These are phyloP conservation scores for Penicillium cosmopolitanum DNA, from an alignment of 495 filamentous ascomycete genomes.

Conservation along the genomic window DNA sequence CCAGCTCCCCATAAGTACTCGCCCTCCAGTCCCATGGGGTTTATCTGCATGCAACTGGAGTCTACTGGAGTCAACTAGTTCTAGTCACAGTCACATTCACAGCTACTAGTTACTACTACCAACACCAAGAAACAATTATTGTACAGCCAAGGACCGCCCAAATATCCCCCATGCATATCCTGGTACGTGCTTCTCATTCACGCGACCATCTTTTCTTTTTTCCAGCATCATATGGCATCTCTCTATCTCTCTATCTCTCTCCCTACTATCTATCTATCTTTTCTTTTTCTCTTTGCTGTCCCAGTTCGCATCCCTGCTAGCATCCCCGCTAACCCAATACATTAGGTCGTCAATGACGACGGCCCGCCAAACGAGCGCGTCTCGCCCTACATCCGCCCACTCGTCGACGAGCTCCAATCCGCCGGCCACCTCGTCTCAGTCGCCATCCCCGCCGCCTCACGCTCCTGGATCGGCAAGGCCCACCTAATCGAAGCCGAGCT, in stretches of 20 bases:
- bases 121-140: background rate
- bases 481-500: slow-evolving; percentile 86
- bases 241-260: background rate
- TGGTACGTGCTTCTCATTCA: slow-evolving; percentile 38
- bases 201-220: slow-evolving; percentile 18
- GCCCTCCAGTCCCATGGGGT: slow-evolving; percentile 4
- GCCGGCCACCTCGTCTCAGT: slow-evolving; percentile 89
- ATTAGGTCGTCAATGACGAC: slow-evolving; percentile 86
- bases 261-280: too few species aligned
- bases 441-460: slow-evolving; percentile 84
- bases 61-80: background rate
- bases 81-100: background rate
- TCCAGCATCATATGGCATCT: background rate
- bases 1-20: slow-evolving; percentile 14
- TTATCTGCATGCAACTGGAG: background rate
- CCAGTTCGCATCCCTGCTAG: too few species aligned
- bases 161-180: slow-evolving; percentile 47
- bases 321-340: slow-evolving; percentile 6
- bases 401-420: slow-evolving; percentile 74
- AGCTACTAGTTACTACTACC: background rate
- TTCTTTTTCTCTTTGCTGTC: too few species aligned
- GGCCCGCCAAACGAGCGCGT: slow-evolving; percentile 85
- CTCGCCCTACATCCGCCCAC: slow-evolving; percentile 87
- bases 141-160: background rate
- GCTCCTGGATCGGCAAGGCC: slow-evolving; percentile 98